Conservation (phyloP, 441 rosid species). For the Iberis amara region DNA sequence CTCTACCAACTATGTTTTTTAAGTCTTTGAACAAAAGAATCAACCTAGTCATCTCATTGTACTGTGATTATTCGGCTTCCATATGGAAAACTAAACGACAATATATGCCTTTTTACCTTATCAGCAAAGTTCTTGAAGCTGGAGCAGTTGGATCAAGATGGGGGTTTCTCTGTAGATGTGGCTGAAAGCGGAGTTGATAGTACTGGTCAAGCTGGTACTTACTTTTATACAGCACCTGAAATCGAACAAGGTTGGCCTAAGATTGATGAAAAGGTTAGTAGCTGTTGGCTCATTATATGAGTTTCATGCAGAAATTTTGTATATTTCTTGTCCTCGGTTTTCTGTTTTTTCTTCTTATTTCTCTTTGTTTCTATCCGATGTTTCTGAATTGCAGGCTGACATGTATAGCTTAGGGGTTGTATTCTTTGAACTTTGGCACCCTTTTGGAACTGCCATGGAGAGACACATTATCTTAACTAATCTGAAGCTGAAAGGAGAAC, state of each 20-base stretch:
- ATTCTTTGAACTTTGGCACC: conserved; percentile 95
- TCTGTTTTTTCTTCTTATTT: conserved; percentile 4
- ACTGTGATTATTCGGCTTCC: conserved; percentile 3
- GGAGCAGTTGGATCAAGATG: conserved; percentile 90
- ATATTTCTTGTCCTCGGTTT: conserved; percentile 4
- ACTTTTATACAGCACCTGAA: conserved; percentile 97
- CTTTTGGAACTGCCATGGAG: conserved; percentile 96
- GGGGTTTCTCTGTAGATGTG: conserved; percentile 47
- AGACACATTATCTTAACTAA: conserved; percentile 64
- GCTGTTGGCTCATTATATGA: conserved; percentile 20
- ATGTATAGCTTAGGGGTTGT: conserved; percentile 97
- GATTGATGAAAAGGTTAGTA: conserved; percentile 86
- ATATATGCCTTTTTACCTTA: conserved; percentile 20
- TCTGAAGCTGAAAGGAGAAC: conserved; percentile 79
- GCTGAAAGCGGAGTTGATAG: conserved; percentile 74
- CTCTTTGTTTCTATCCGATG: conserved; percentile 8
- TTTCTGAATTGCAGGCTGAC: conserved; percentile 63
- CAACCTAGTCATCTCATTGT: conserved; percentile 3
- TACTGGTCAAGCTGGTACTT: conserved; percentile 96
- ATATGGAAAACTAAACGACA: conserved; percentile 9
- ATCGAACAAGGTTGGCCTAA: conserved; percentile 98
- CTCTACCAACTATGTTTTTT: conserved; percentile 2
- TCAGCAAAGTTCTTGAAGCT: conserved; percentile 94
- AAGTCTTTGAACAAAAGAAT: conserved; percentile 2
- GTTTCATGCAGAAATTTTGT: conserved; percentile 21